Conservation (phyloP, 2,329 filamentous ascomycete genomes). For the Fusarium lateritium region DNA sequence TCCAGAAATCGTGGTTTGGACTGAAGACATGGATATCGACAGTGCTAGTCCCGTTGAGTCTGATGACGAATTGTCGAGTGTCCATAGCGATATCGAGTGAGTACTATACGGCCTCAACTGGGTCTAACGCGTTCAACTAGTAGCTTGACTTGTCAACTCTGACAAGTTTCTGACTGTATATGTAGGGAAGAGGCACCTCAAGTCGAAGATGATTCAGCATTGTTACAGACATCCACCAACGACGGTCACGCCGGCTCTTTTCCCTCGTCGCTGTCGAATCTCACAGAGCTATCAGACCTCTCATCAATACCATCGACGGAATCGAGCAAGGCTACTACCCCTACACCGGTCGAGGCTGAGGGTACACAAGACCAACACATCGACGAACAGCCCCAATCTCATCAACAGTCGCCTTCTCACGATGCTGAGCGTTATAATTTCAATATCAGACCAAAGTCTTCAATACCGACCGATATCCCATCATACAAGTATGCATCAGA, state of each 20-base stretch:
- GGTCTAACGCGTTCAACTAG: neutral
- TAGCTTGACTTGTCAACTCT: constrained; percentile 6
- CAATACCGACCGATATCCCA: constrained; percentile 83
- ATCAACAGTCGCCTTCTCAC: constrained; percentile 48
- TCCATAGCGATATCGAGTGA: constrained; percentile 49
- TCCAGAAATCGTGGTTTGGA: constrained; percentile 63
- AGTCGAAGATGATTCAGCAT: constrained; percentile 36
- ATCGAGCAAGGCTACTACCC: constrained; percentile 76
- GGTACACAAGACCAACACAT: constrained; percentile 42
- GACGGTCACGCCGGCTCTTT: constrained; percentile 58
- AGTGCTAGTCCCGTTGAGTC: constrained; percentile 40
- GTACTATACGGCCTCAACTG: constrained; percentile 30
- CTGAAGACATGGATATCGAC: constrained; percentile 57
- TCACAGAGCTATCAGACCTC: constrained; percentile 70
- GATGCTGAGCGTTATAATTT: constrained; percentile 60
- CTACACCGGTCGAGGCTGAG: constrained; percentile 68
- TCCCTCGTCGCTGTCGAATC: constrained; percentile 66
- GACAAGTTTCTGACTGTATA: constrained; percentile 22
- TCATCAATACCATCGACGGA: constrained; percentile 68
- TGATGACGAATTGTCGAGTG: constrained; percentile 44
- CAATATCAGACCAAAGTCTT: constrained; percentile 81
- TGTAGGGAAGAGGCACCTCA: constrained; percentile 43
- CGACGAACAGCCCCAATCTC: constrained; percentile 35
- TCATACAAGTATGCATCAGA: constrained; percentile 88
- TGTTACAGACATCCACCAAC: constrained; percentile 31